A percentile compares a stretch with the other conserved stretches of the same genome.
Evolutionary conservation across 2,329 filamentous ascomycete genomes (phyloP).

Genomic region (Colletotrichum magnum): DNA sequence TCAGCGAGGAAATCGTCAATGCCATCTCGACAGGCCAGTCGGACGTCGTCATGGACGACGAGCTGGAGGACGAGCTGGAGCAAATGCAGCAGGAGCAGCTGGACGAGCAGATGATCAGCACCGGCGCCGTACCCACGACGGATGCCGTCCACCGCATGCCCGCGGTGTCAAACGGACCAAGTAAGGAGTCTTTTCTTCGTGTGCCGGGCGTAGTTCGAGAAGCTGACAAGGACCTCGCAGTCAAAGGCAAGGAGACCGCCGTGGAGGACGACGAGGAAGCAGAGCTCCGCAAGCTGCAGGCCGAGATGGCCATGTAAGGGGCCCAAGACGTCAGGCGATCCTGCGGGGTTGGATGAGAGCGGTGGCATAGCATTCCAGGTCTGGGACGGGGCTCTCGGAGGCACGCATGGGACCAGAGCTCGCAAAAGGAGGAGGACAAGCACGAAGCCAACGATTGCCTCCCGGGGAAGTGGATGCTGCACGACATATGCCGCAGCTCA

Average conservation of each 20-base stretch:
- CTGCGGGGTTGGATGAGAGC: constrained; percentile 25
- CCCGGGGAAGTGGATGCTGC: constrained; percentile 21
- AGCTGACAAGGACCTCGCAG: constrained; percentile 47
- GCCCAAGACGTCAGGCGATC: constrained; percentile 9
- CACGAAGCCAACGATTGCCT: constrained; percentile 1
- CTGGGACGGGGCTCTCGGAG: constrained; percentile 26
- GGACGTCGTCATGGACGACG: constrained; percentile 84
- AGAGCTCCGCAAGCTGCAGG: constrained; percentile 92
- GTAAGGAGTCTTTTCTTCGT: constrained; percentile 67
- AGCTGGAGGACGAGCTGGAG: constrained; percentile 88
- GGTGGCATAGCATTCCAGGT: constrained; percentile 40
- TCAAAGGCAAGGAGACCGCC: constrained; percentile 64
- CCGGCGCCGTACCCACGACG: constrained; percentile 84
- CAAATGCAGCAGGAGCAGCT: constrained; percentile 91
- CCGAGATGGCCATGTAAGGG: constrained; percentile 93
- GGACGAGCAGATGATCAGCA: constrained; percentile 94
- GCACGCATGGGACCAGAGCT: constrained; percentile 22
- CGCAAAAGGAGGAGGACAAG: constrained; percentile 2
- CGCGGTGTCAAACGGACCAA: constrained; percentile 78
- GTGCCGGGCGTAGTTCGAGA: not conserved
- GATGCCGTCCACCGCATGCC: constrained; percentile 86
- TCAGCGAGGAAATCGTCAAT: constrained; percentile 92
- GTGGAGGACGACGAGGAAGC: constrained; percentile 94
- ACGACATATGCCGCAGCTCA: constrained; percentile 13
- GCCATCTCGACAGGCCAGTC: constrained; percentile 82